Evolutionary conservation across 495 filamentous ascomycete genomes (phyloP).

Genomic region (Cercophora newfieldiana): DNA sequence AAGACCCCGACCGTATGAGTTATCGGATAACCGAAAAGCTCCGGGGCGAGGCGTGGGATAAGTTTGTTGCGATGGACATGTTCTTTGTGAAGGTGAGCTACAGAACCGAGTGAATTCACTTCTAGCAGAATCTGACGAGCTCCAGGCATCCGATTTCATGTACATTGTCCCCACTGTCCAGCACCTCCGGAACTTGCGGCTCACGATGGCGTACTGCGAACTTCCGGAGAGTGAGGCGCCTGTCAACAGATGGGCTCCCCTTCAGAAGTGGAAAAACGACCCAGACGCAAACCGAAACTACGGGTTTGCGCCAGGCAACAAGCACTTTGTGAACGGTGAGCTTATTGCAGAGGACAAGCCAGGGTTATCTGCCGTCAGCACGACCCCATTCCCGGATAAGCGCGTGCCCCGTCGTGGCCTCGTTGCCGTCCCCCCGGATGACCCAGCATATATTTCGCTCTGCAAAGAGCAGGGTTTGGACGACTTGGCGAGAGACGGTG

Average conservation of each 20-base stretch:
- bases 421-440: constrained; percentile 42
- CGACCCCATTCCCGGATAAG: constrained; percentile 47
- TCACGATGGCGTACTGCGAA: constrained; percentile 55
- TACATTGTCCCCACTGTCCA: constrained; percentile 67
- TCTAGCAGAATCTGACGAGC: constrained; percentile 28
- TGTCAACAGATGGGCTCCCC: constrained; percentile 34
- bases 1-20: constrained; percentile 41
- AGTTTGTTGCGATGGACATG: constrained; percentile 58
- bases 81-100: constrained; percentile 73
- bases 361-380: constrained; percentile 37
- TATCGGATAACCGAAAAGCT: constrained; percentile 41
- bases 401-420: constrained; percentile 50
- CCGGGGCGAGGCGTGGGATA: constrained; percentile 45
- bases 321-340: constrained; percentile 49
- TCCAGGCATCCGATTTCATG: constrained; percentile 71
- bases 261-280: constrained; percentile 56
- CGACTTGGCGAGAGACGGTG: constrained; percentile 34
- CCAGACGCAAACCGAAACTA: constrained; percentile 43
- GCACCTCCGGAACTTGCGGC: constrained; percentile 63
- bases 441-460: constrained; percentile 47
- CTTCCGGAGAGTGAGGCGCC: constrained; percentile 47
- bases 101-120: background rate
- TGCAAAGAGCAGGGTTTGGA: constrained; percentile 48
- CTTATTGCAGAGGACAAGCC: constrained; percentile 45
- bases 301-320: constrained; percentile 46